Base-by-base conservation (phyloP, 306 rosid species). In the Acmispon strigosus region DNA sequence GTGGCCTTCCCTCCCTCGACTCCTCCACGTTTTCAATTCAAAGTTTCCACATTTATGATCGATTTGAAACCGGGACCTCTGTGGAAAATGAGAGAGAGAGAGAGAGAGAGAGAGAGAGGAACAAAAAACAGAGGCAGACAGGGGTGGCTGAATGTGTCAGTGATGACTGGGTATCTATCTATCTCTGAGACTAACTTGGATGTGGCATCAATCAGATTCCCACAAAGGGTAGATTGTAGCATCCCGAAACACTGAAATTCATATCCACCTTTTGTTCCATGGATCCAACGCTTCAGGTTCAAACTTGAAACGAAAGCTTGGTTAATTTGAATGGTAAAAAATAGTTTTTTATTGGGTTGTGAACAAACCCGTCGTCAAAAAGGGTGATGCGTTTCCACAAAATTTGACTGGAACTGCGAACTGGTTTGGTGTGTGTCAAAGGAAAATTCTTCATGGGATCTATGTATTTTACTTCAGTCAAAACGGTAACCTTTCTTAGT, bases 191-290 rank as follows among this genome's bases (percentile, higher is more conserved):
- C 78, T 22, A 66, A 78, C 44, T 66, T 53, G 78, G 87, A 22
- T 48, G 10, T 76, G 90, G 86, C 88, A 86, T 81, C 56, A 64
- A 70, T 82, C 85, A 78, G 86, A 91, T 86, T 83, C 89, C 53
- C 20, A 7, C 14, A 47, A 10, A 14, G 27, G 80, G 70, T 75
- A 57, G 27, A 14, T 16, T 74, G 43, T 67, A 43, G 18, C 62
- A 22, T 22, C 27, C 48, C 50, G 17, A 5, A 49, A 64, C 29
- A 20, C 59, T 61, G 1, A 4, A 73, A 8, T 20, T 13, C n/a
- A 51, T 24, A 19, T 68, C 70, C 7, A 61, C 70, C 62, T 45
- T 74, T 64, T 29, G 50, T 74, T 64, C 39, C 9, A 24, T 29
- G 18, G 29, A 70, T 57, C 57, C 36, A 44, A 70, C 57, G 75